Evolutionary conservation across 257 asterid species (phyloP).

Genomic region (Solanum dulcamara): DNA sequence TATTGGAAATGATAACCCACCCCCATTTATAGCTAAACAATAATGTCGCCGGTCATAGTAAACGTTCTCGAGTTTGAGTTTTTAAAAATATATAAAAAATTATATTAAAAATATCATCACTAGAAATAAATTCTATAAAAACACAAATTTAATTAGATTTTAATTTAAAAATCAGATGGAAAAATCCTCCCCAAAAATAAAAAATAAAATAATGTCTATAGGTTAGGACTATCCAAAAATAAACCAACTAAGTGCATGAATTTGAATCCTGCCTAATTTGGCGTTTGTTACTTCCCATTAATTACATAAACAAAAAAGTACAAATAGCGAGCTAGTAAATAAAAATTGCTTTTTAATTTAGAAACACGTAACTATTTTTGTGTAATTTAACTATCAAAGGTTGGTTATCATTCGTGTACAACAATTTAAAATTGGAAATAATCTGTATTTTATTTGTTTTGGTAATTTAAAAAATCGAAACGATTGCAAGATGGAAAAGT

Average conservation of each 20-base stretch:
- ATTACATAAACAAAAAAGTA: too few species aligned
- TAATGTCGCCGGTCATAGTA: too few species aligned
- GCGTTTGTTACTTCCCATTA: not conserved
- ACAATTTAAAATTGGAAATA: not conserved
- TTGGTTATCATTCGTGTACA: not conserved
- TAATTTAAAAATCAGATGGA: too few species aligned
- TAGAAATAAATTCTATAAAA: rapidly evolving
- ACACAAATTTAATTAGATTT: too few species aligned
- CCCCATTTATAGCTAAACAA: not conserved
- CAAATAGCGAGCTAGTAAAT: not conserved
- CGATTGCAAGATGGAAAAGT: not conserved
- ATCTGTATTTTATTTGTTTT: not conserved
- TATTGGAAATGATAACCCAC: not conserved
- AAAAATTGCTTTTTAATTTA: not conserved
- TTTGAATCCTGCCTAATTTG: not conserved
- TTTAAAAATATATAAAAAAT: too few species aligned
- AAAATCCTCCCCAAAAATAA: too few species aligned
- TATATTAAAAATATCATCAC: too few species aligned
- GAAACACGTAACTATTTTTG: not conserved
- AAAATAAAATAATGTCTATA: too few species aligned
- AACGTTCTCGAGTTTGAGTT: not conserved
- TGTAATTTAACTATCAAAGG: not conserved
- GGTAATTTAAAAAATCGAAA: not conserved
- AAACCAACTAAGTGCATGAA: not conserved
- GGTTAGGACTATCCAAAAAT: not conserved